Base-by-base conservation (phyloP, 768 basidiomycete genomes). In the Phylloporus sp. region DNA sequence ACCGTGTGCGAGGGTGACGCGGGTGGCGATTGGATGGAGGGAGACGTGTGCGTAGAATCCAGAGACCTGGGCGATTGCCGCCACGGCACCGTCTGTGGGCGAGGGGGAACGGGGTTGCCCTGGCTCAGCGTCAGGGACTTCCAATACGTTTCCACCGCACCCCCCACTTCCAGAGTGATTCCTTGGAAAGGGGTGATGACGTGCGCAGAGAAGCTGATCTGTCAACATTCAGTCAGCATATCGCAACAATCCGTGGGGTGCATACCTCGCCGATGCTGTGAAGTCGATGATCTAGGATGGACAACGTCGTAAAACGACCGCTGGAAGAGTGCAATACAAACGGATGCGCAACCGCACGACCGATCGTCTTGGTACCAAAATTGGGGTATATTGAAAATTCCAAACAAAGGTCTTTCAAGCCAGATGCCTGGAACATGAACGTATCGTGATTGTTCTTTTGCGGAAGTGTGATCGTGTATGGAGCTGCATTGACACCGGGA, bases 141-240 rank as follows among this genome's bases (percentile, higher is more conserved):
- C 97, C 97, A 99, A 68, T 99, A 99, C 0, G 95, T 99, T 72
- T 98, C 95, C 26, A 98, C 81, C 46, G 90, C 85, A 23, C 97
- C 95, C 22, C 94, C 95, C 49, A 97, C 88, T 71, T 95, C 91
- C 12, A 98, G 78, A 51, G 92, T 92, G 44, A 93, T 91, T 3
- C 91, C 93, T 51, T 86, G 83, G 72, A 98, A 98, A 1, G 93
- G 88, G 9, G 84, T 86, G 55, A 95, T 83, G 51, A 94, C 80
- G 60, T 83, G 89, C 28, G 91, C 77, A 61, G 92, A 92, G 68
- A 97, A 95, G 45, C 86, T 82, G 22, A 97, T 86, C 91, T 94
- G 41, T 16, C 40, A 50, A 39, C 35, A 22, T 62, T n/a, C 22
- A 63, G 45, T 44, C 13, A 24, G 22, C 9, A 44, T 28, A 4